Percentiles rank a stretch among this genome's conserved stretches.
phyloP scores from a whole-genome alignment of 176 grass and related monocot species.

The Areca catechu region DNA sequence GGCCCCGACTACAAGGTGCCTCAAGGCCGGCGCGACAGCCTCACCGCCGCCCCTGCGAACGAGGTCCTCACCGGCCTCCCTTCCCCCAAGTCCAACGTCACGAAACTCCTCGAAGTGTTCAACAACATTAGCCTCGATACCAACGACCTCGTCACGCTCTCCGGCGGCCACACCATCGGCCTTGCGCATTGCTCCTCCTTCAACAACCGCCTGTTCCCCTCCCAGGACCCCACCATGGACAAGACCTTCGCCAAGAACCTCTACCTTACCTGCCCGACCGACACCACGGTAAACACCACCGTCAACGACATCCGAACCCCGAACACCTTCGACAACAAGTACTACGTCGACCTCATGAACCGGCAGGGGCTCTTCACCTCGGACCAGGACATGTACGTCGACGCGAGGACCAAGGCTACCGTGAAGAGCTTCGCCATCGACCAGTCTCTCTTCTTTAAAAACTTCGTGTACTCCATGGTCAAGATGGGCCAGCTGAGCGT shows the following conservation, averaged over 20 bases:
- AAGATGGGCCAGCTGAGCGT: conserved; percentile 76
- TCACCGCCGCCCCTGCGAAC: neutral
- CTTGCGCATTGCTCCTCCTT: conserved; percentile 49
- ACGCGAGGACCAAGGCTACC: conserved; percentile 20
- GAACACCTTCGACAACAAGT: conserved; percentile 65
- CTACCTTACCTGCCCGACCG: conserved; percentile 29
- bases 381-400: conserved; percentile 43
- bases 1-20: conserved; percentile 43
- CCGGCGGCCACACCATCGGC: conserved; percentile 66
- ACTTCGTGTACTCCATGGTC: conserved; percentile 45
- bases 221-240: conserved; percentile 28
- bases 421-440: conserved; percentile 31
- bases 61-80: conserved; percentile 12
- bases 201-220: conserved; percentile 29
- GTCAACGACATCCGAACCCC: conserved; percentile 41
- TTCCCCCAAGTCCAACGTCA: conserved; percentile 14
- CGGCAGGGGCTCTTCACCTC: conserved; percentile 66
- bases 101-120: neutral
- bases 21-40: conserved; percentile 39
- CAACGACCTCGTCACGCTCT: conserved; percentile 46
- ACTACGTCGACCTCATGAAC: conserved; percentile 68
- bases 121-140: conserved; percentile 31
- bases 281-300: conserved; percentile 20
- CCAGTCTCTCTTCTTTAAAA: conserved; percentile 41
- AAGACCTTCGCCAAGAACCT: conserved; percentile 33